phyloP scores from a whole-genome alignment of 352 stramenopile genomes.

The Phytophthora palmivora region DNA sequence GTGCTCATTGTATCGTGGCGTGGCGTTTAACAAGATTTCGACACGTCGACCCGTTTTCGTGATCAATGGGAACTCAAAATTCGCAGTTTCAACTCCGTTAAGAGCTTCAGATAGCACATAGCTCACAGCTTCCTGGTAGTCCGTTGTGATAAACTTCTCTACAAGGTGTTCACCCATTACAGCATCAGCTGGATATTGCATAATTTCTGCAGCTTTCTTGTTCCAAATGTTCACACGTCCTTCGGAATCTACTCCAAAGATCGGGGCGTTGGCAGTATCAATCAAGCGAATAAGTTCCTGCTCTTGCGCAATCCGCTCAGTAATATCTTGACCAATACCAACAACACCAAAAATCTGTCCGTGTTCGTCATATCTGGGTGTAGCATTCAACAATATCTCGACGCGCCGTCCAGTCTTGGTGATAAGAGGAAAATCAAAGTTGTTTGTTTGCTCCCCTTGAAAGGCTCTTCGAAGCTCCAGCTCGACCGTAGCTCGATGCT shows the following conservation, averaged over 20 bases:
- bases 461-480: constrained; percentile 48
- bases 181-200: constrained; percentile 60
- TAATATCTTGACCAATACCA: constrained; percentile 82
- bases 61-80: constrained; percentile 77
- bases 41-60: constrained; percentile 48
- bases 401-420: constrained; percentile 53
- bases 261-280: constrained; percentile 76
- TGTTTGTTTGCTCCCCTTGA: constrained; percentile 59
- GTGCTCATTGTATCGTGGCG: constrained; percentile 52
- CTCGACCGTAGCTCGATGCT: constrained; percentile 37
- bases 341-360: constrained; percentile 82
- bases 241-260: constrained; percentile 74
- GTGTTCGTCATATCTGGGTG: constrained; percentile 66
- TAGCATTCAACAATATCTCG: constrained; percentile 76
- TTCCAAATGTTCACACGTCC: constrained; percentile 77
- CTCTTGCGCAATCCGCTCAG: constrained; percentile 62
- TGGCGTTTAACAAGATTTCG: constrained; percentile 62
- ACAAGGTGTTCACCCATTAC: constrained; percentile 71
- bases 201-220: constrained; percentile 67
- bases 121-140: constrained; percentile 61
- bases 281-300: constrained; percentile 74
- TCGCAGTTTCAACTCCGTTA: constrained; percentile 57
- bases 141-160: constrained; percentile 65
- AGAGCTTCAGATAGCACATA: constrained; percentile 66
- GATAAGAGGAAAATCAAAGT: constrained; percentile 86